These are phyloP conservation scores for Emergomyces pasteurianus DNA, from an alignment of 2,329 filamentous ascomycete genomes.

Conservation along the genomic window DNA sequence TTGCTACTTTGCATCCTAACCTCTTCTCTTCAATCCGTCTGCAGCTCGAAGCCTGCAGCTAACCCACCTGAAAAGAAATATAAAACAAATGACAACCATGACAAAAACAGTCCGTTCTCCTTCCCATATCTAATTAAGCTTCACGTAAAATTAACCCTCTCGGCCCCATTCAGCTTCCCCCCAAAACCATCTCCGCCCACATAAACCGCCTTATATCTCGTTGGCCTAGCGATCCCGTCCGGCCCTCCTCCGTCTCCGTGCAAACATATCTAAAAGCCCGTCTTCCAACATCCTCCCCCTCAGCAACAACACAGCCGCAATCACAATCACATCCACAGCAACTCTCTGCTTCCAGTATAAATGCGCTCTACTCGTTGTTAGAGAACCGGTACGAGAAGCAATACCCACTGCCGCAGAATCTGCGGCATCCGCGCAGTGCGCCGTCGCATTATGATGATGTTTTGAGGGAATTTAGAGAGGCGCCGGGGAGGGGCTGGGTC, in stretches of 20 bases:
- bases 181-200: slow-evolving; percentile 23
- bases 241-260: slow-evolving; percentile 34
- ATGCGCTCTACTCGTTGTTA: slow-evolving; percentile 48
- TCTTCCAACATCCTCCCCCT: slow-evolving; percentile 13
- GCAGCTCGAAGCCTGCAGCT: too few species aligned
- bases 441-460: slow-evolving; percentile 42
- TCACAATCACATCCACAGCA: slow-evolving; percentile 7
- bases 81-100: not conserved
- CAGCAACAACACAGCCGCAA: not conserved
- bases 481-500: slow-evolving; percentile 38
- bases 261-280: slow-evolving; percentile 30
- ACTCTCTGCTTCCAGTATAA: slow-evolving; percentile 28
- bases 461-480: slow-evolving; percentile 42
- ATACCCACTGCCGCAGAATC: slow-evolving; percentile 35
- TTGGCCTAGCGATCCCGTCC: slow-evolving; percentile 35
- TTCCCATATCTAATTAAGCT: not conserved
- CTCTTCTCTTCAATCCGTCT: not conserved
- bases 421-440: slow-evolving; percentile 40
- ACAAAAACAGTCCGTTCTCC: not conserved
- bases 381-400: slow-evolving; percentile 45
- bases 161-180: slow-evolving; percentile 14
- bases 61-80: not conserved
- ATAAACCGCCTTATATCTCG: slow-evolving; percentile 31
- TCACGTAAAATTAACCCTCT: not conserved
- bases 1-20: too few species aligned